A percentile compares a stretch with the other conserved stretches of the same genome.
Evolutionary conservation across 305 asterid species (phyloP).

Genomic region (Rubia peregrina): DNA sequence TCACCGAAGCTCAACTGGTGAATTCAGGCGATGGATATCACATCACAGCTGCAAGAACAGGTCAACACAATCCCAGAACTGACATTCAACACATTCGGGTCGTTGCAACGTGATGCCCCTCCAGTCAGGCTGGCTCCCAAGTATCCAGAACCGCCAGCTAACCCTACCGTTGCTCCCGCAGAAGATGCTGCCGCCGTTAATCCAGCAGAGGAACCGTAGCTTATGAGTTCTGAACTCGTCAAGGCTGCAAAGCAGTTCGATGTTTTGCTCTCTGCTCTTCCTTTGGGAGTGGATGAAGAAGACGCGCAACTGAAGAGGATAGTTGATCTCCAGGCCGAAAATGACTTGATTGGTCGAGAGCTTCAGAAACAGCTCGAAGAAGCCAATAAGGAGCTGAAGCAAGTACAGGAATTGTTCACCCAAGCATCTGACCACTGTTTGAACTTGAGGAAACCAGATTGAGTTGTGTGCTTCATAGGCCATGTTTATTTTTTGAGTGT

Average conservation of each 20-base stretch:
- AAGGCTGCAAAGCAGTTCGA: conserved; percentile 93
- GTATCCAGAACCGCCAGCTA: conserved; percentile 73
- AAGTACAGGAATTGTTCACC: conserved; percentile 75
- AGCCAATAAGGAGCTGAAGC: conserved; percentile 77
- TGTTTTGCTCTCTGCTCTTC: conserved; percentile 78
- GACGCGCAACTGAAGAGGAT: conserved; percentile 79
- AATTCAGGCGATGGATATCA: conserved; percentile 50
- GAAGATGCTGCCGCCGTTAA: neutral
- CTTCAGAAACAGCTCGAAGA: conserved; percentile 85
- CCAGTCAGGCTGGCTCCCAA: conserved; percentile 72
- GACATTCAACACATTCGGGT: conserved; percentile 70
- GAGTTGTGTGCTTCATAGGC: conserved; percentile 11
- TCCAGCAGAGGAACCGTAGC: conserved; percentile 69
- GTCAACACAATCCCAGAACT: conserved; percentile 55
- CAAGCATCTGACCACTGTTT: conserved; percentile 75
- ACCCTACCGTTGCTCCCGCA: conserved; percentile 13
- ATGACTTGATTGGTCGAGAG: conserved; percentile 79
- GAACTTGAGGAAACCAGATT: conserved; percentile 75
- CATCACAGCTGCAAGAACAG: conserved; percentile 73
- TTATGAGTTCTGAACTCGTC: conserved; percentile 60
- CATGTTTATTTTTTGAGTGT: too few species aligned
- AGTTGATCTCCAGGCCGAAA: conserved; percentile 78
- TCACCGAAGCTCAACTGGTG: too few species aligned
- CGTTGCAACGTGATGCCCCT: conserved; percentile 81
- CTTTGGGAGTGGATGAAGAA: conserved; percentile 75